Evolutionary conservation across 2,329 filamentous ascomycete species (phyloP), one percentile per base, ranked within the genome.

Genomic region (Nemania diffusa): DNA sequence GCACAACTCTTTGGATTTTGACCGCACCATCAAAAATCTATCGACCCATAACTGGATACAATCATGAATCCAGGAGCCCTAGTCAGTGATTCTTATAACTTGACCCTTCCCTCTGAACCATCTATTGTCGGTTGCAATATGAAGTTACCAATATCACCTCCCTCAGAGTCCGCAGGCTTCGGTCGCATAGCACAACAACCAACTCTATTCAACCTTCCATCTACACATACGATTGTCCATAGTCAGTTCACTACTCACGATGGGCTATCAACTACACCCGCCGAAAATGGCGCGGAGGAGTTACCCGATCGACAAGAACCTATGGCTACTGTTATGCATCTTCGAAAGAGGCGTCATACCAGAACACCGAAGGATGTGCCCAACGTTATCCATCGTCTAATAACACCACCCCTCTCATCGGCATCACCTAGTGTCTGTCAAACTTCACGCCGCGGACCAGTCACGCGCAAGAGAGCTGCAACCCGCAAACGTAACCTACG

Each of bases 371-470:
- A 46, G 8, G 17, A 59, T 26, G 24, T 37, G 13, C 5, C 32
- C n/a, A 37, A 48, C 32, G 6, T 46, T 24, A 15, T 34, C 24
- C 26, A 8, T 52, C 34, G 7, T 7, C 55, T 44, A 37, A 32
- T 55, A 22, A 44, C 29, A 3, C 58, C 58, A 34, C 59, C 62
- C 3, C 26, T 37, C 8, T 59, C 57, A 6, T 42, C 22, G 17
- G 27, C n/a, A 44, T 32, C 63, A 44, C 15, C 13, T 29, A 24
- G 52, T 40, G 48, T 3, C 2, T 42, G 42, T 44, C 13, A 46
- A 42, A 34, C 29, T 40, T 26, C 11, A 44, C 26, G 24, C 20
- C 29, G 62, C 46, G 34, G 7, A 24, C 17, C 29, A 37, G 15
- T 13, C 42, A 50, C 53, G 8, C 26, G 48, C 40, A 55, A 40